Conservation (phyloP, 257 asterid genomes). For the Datura wrightii region DNA sequence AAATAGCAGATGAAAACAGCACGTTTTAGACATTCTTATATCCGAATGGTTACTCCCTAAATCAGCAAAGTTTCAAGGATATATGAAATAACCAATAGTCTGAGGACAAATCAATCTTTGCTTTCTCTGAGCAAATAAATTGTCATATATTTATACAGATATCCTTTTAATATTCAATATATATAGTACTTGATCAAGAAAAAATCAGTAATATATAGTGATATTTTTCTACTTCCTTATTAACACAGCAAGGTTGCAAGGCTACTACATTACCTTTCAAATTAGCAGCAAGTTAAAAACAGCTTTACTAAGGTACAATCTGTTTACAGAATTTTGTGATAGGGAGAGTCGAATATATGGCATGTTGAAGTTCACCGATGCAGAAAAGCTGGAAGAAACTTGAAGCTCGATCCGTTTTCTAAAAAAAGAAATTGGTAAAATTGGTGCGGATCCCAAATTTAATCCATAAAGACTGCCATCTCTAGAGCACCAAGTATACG, state of each 20-base stretch:
- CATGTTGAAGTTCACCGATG: slow-evolving; percentile 1
- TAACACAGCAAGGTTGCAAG: not conserved
- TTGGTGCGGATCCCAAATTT: not conserved
- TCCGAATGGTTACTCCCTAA: slow-evolving; percentile 2
- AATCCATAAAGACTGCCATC: slow-evolving; percentile 14
- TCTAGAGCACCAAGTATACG: not conserved
- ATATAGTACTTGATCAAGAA: not conserved
- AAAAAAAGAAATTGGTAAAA: not conserved
- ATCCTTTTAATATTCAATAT: not conserved
- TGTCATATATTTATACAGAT: not conserved
- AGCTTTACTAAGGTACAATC: not conserved
- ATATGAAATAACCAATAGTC: slow-evolving; percentile 7
- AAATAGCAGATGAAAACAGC: not conserved
- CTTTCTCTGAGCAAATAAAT: slow-evolving; percentile 7
- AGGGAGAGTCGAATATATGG: not conserved
- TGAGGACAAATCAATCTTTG: not conserved
- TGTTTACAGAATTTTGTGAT: not conserved
- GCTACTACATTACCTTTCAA: not conserved
- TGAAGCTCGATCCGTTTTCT: not conserved
- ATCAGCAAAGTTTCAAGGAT: not conserved
- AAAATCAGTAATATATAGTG: not conserved
- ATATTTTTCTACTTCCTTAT: not conserved
- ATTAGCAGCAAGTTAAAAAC: not conserved
- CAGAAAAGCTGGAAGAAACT: slow-evolving; percentile 30
- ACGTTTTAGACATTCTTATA: not conserved